Evolutionary conservation across 2,329 filamentous ascomycete genomes (phyloP), one percentile per base, ranked within the genome.

Genomic region (Aspergillus viridinutans): DNA sequence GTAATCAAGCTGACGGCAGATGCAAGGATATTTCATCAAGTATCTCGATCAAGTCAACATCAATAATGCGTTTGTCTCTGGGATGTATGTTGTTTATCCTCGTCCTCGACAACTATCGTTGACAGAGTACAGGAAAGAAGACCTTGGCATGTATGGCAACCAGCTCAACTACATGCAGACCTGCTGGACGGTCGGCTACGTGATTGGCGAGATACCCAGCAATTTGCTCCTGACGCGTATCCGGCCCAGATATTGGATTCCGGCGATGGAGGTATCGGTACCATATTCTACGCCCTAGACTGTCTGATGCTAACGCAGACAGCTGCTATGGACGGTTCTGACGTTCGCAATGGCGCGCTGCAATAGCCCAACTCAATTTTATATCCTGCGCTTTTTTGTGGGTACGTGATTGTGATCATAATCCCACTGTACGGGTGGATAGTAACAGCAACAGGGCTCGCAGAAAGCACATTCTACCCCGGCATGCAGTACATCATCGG

Each of bases 171-270:
- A 80, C 53, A 80, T 81, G 71, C 75, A 83, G 52, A 80, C 82
- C 0, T 79, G 77, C 28, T 87, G 84, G 76, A 85, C 82, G 0
- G 77, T 83, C 0, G 85, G 85, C 8, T 87, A 87, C 61, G 80
- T 84, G 0, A 74, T 87, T 50, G 79, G 78, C 3, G 72, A 81
- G 55, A 74, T 82, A 12, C 80, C 80, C 1, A 78, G 74, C 49
- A 82, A 83, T 56, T 72, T 84, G 9, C 70, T 83, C 6, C 68
- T 84, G 4, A 83, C 80, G 1, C 73, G 76, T 9, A 64, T 82
- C 14, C 73, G 75, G 8, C 79, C 80, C 2, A 71, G 73, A 14
- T 74, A 76, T 52, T 81, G 78, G 78, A 77, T 82, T 51, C 80
- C 79, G 1, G 67, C 72, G 1, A 75, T 76, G 62, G 80, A 82